A percentile compares a stretch with the other conserved stretches of the same genome.
phyloP scores from a whole-genome alignment of 331 rosid genomes.

The Rhamnella rubrinervis region DNA sequence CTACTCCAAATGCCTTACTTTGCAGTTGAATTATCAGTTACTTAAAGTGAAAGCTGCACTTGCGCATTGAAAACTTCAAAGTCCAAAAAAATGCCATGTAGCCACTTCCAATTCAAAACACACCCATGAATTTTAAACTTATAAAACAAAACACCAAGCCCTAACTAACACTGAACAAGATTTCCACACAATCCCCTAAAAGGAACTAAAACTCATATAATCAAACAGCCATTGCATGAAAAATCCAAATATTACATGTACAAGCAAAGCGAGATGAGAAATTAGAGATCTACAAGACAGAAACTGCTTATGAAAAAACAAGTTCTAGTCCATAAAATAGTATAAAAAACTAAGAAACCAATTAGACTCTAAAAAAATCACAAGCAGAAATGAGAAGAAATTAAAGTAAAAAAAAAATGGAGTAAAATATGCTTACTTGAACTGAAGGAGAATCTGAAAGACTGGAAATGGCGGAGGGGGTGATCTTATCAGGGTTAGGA shows the following conservation, averaged over 20 bases:
- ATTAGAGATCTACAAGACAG: too few relatives aligned
- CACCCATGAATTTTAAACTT: background rate
- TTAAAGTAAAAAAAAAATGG: background rate
- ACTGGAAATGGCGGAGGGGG: constrained; percentile 9
- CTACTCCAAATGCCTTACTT: background rate
- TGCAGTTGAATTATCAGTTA: background rate
- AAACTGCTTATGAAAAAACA: background rate
- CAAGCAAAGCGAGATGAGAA: too few relatives aligned
- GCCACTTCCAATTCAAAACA: background rate
- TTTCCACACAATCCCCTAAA: background rate
- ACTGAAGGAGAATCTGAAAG: constrained; percentile 44
- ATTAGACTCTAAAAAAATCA: background rate
- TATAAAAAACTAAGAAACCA: background rate
- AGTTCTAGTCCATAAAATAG: background rate
- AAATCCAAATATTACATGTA: too few relatives aligned
- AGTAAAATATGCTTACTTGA: constrained; percentile 36
- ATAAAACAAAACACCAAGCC: background rate
- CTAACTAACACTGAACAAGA: background rate
- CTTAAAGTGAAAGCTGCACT: background rate
- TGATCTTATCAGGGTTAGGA: constrained; percentile 37
- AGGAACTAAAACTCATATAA: too few relatives aligned
- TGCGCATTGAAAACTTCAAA: background rate
- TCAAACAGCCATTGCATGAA: too few relatives aligned
- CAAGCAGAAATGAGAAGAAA: background rate
- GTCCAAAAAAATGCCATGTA: background rate